A percentile compares a stretch with the other conserved stretches of the same genome.
phyloP scores from a whole-genome alignment of 192 early-diverging fungal species.

The Umbelopsis vinacea region DNA sequence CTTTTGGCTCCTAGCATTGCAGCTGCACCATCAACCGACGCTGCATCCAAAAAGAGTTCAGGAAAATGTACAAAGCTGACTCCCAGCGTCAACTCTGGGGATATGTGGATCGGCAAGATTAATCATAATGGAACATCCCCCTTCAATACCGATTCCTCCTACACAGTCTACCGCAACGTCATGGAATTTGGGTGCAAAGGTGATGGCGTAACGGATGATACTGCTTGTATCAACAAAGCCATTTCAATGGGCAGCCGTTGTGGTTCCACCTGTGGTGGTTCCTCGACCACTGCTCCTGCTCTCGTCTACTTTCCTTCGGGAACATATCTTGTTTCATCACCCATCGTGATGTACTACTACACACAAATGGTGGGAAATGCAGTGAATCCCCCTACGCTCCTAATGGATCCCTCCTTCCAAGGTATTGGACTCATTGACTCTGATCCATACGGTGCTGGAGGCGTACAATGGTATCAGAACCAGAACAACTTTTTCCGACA shows the following conservation, averaged over 20 bases:
- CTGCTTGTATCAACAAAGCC: slow-evolving; percentile 45
- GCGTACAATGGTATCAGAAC: slow-evolving; percentile 40
- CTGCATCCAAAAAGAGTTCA: not conserved
- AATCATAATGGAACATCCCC: not conserved
- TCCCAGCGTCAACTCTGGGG: not conserved
- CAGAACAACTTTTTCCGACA: slow-evolving; percentile 53
- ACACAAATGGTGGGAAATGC: slow-evolving; percentile 50
- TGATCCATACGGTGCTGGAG: slow-evolving; percentile 37
- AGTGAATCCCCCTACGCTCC: slow-evolving; percentile 35
- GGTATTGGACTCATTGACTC: slow-evolving; percentile 47
- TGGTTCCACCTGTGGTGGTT: slow-evolving; percentile 30
- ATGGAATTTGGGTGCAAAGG: slow-evolving; percentile 38
- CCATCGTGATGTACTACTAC: slow-evolving; percentile 46
- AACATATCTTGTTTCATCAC: slow-evolving; percentile 35
- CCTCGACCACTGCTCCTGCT: slow-evolving; percentile 40
- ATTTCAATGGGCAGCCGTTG: slow-evolving; percentile 43
- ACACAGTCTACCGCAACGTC: slow-evolving; percentile 39
- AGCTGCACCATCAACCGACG: not conserved
- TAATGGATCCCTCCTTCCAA: slow-evolving; percentile 39
- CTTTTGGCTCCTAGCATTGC: not conserved
- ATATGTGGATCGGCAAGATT: not conserved
- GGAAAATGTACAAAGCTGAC: not conserved
- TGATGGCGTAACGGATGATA: slow-evolving; percentile 48
- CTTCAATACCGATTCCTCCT: not conserved
- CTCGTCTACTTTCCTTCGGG: slow-evolving; percentile 50